Conservation (phyloP, 208 protist genomes). For the Wallacemonas collosoma region DNA sequence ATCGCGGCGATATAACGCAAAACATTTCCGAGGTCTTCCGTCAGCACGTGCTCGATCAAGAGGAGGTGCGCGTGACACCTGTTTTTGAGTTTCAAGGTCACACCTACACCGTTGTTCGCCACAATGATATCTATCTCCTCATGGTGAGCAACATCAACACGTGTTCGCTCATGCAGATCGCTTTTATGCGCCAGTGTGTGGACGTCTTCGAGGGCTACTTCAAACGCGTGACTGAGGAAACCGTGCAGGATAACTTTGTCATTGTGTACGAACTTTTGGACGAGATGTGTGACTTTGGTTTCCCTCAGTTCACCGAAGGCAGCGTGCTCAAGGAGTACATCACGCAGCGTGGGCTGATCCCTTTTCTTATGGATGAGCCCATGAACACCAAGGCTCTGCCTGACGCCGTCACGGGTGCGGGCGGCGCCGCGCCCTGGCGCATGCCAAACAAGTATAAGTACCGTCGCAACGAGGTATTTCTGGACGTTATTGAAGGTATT, state of each 20-base stretch:
- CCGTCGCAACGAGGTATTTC: constrained; percentile 97
- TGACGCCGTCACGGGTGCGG: constrained; percentile 91
- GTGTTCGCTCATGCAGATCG: constrained; percentile 93
- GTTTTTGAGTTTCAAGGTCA: constrained; percentile 93
- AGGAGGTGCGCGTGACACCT: constrained; percentile 90
- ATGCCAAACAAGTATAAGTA: constrained; percentile 96
- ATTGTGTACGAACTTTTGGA: constrained; percentile 99
- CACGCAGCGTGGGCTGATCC: constrained; percentile 84
- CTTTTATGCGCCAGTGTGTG: constrained; percentile 94
- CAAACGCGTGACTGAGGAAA: constrained; percentile 94
- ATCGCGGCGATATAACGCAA: constrained; percentile 94
- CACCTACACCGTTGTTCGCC: constrained; percentile 95
- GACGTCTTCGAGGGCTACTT: constrained; percentile 95
- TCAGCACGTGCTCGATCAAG: constrained; percentile 91
- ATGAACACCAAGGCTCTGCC: constrained; percentile 58
- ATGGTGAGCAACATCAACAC: constrained; percentile 95
- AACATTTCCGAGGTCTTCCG: constrained; percentile 87
- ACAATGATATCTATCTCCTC: constrained; percentile 95
- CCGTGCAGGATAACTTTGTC: constrained; percentile 97
- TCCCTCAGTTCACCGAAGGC: constrained; percentile 97
- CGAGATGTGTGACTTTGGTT: constrained; percentile 99
- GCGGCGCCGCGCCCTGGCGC: constrained; percentile 95
- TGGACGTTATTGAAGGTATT: constrained; percentile 98
- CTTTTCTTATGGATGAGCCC: constrained; percentile 39
- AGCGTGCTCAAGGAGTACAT: constrained; percentile 97